Percentiles rank a stretch among this genome's conserved stretches.
Conservation (phyloP, 257 asterid genomes). For the Voacanga thouarsii region DNA sequence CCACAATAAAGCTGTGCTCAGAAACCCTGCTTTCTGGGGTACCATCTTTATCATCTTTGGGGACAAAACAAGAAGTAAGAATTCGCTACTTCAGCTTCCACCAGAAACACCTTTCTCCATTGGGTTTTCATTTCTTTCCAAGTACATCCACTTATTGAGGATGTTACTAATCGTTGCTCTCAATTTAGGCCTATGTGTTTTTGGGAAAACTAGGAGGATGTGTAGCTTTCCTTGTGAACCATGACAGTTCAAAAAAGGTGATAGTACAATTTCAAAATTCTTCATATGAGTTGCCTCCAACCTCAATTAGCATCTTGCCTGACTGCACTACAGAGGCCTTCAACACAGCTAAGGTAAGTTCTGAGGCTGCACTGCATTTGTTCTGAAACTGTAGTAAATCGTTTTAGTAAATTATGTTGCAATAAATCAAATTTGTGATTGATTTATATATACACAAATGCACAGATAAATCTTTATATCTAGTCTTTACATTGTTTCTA, state of each 20-base stretch:
- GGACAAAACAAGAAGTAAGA: constrained; percentile 62
- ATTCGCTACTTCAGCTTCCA: neutral
- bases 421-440: too few species aligned
- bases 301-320: constrained; percentile 84
- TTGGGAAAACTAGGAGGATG: constrained; percentile 49
- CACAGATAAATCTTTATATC: too few species aligned
- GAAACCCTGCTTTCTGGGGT: constrained; percentile 52
- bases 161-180: neutral
- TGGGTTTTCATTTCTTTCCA: neutral
- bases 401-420: neutral
- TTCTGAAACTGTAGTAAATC: neutral
- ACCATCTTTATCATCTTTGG: constrained; percentile 37
- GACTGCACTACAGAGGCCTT: constrained; percentile 68
- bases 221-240: constrained; percentile 80
- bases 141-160: neutral
- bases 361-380: neutral
- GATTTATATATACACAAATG: too few species aligned
- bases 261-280: constrained; percentile 46
- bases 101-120: neutral
- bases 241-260: constrained; percentile 25
- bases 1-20: constrained; percentile 53
- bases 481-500: too few species aligned
- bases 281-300: constrained; percentile 48
- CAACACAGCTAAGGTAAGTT: constrained; percentile 77
- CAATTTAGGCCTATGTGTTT: constrained; percentile 57